Evolutionary conservation across 1,139 yeast species (phyloP).

Genomic region (Saccharomyces hybrid): DNA sequence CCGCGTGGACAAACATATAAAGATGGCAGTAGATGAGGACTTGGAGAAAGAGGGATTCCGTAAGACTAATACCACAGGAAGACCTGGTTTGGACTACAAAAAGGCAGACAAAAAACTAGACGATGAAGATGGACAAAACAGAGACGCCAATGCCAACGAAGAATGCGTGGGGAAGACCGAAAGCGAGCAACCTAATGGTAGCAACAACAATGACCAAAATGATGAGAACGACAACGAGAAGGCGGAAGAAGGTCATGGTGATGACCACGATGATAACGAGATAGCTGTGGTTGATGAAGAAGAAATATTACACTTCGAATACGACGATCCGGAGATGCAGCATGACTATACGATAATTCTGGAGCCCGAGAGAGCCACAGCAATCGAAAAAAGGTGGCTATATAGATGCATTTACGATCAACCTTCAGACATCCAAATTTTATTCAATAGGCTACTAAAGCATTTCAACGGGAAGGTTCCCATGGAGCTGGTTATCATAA

Average conservation of each 20-base stretch:
- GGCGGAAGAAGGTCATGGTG: background rate
- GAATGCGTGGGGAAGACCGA: background rate
- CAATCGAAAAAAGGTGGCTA: constrained; percentile 82
- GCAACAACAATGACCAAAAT: constrained; percentile 13
- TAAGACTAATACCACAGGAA: constrained; percentile 14
- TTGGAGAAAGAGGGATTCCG: constrained; percentile 52
- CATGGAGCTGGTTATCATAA: constrained; percentile 60
- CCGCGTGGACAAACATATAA: constrained; percentile 64
- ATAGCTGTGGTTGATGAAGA: constrained; percentile 13
- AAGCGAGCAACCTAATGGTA: constrained; percentile 1
- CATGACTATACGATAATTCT: constrained; percentile 67
- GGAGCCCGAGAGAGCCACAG: constrained; percentile 83
- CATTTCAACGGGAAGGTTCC: constrained; percentile 83
- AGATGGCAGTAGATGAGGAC: constrained; percentile 77
- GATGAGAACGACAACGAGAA: constrained; percentile 11
- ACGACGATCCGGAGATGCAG: constrained; percentile 40
- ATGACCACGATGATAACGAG: constrained; percentile 26
- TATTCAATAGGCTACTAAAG: constrained; percentile 66
- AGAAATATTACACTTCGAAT: constrained; percentile 19
- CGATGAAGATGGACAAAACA: constrained; percentile 5
- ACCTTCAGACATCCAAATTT: constrained; percentile 50
- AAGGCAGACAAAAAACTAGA: constrained; percentile 13
- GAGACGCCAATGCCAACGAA: constrained; percentile 4
- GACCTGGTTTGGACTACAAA: constrained; percentile 13
- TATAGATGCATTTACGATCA: constrained; percentile 66